phyloP scores from a whole-genome alignment of 164 flowering plant genomes.

The Saururus chinensis region DNA sequence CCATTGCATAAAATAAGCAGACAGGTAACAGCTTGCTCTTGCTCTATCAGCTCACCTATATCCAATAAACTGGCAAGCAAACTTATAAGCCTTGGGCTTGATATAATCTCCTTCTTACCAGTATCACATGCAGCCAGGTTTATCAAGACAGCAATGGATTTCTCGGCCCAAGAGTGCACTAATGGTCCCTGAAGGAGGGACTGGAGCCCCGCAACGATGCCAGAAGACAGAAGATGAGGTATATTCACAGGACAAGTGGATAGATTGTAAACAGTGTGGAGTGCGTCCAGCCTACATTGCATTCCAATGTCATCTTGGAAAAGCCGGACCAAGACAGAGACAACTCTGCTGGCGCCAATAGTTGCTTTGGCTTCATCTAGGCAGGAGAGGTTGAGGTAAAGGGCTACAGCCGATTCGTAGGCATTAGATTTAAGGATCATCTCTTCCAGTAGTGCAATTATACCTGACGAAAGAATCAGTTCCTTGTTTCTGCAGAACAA shows the following conservation, averaged over 20 bases:
- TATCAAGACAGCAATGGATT: constrained; percentile 49
- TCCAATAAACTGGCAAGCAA: constrained; percentile 55
- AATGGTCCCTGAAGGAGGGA: constrained; percentile 27
- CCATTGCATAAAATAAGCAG: constrained; percentile 53
- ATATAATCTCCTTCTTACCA: constrained; percentile 46
- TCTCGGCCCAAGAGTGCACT: constrained; percentile 51
- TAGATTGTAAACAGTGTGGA: constrained; percentile 75
- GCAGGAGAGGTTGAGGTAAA: constrained; percentile 84
- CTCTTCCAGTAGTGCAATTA: constrained; percentile 52
- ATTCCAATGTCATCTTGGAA: constrained; percentile 33
- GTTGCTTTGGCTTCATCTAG: constrained; percentile 79
- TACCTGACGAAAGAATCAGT: constrained; percentile 58
- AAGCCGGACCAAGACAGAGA: constrained; percentile 47
- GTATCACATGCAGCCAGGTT: constrained; percentile 46
- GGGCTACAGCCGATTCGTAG: constrained; percentile 64
- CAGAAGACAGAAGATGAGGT: constrained; percentile 54
- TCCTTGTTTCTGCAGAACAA: constrained; percentile 72
- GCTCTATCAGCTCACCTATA: constrained; percentile 63
- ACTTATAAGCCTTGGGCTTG: constrained; percentile 38
- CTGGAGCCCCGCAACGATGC: constrained; percentile 46
- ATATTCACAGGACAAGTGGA: constrained; percentile 51
- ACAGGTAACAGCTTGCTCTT: constrained; percentile 79
- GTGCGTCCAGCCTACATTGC: constrained; percentile 79
- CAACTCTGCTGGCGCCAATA: constrained; percentile 72
- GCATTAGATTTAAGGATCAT: constrained; percentile 45